Evolutionary conservation across 129 eudicot genomes (phyloP).

Genomic region (Rutidosis leptorrhynchoides): DNA sequence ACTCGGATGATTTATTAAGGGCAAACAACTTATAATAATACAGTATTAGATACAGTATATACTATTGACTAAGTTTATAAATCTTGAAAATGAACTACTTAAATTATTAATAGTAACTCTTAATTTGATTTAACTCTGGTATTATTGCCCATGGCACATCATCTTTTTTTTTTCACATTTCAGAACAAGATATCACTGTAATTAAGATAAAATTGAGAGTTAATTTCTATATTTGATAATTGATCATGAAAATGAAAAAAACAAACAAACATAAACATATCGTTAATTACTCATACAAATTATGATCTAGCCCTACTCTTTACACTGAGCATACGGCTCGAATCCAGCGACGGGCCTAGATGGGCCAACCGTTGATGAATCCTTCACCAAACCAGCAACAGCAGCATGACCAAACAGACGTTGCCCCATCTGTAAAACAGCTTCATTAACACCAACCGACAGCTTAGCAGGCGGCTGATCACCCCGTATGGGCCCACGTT

Average conservation of each 20-base stretch:
- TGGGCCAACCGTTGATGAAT: background rate
- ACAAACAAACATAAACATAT: background rate
- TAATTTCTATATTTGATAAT: no score
- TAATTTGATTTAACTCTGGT: no score
- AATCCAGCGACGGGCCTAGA: conserved; percentile 4
- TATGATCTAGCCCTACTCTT: background rate
- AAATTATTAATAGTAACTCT: no score
- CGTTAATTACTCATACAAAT: background rate
- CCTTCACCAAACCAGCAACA: background rate
- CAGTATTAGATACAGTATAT: no score
- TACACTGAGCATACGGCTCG: conserved; percentile 11
- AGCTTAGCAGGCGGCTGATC: background rate
- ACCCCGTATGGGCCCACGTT: conserved; percentile 43
- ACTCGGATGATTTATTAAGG: no score
- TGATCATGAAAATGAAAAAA: background rate
- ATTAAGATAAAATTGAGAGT: no score
- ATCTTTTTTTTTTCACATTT: no score
- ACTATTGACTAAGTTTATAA: no score
- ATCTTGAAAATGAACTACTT: no score
- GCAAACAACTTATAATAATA: no score
- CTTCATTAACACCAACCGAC: background rate
- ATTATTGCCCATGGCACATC: no score
- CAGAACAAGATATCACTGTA: no score
- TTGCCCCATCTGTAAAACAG: conserved; percentile 2
- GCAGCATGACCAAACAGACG: conserved; percentile 1